Evolutionary conservation across 495 filamentous ascomycete species (phyloP).

Genomic region (Penicillium silybi): DNA sequence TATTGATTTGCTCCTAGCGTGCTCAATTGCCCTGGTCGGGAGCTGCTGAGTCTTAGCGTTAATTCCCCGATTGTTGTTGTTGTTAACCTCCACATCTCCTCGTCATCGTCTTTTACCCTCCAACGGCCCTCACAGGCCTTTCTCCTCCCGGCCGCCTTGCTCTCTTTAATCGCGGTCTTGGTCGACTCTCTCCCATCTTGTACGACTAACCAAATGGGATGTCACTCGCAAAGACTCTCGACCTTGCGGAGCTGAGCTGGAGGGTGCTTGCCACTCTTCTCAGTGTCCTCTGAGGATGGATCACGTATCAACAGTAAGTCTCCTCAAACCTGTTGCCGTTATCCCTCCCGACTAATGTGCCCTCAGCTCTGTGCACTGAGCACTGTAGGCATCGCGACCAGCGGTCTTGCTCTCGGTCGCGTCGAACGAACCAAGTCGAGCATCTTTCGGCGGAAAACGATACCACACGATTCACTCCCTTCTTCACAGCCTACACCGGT

Average conservation of each 20-base stretch:
- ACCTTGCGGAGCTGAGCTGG: slow-evolving; percentile 39
- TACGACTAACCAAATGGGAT: slow-evolving; percentile 36
- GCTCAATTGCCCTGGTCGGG: slow-evolving; percentile 10
- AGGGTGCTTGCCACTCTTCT: slow-evolving; percentile 33
- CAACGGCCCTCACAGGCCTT: slow-evolving; percentile 18
- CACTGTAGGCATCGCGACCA: slow-evolving; percentile 64
- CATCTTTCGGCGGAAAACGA: slow-evolving; percentile 27
- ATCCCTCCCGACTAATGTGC: slow-evolving; percentile 5
- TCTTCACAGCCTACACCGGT: slow-evolving; percentile 16
- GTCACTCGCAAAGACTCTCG: slow-evolving; percentile 29
- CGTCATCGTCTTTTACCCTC: slow-evolving; percentile 23
- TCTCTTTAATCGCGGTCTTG: background rate
- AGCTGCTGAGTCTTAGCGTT: slow-evolving; percentile 21
- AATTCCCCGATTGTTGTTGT: slow-evolving; percentile 25
- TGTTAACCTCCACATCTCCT: slow-evolving; percentile 19
- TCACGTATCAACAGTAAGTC: slow-evolving; percentile 46
- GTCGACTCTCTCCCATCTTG: background rate
- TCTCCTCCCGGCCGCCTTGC: slow-evolving; percentile 17
- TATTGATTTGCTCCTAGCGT: slow-evolving; percentile 27
- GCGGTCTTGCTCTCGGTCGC: slow-evolving; percentile 61
- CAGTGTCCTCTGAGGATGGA: slow-evolving; percentile 41
- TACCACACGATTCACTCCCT: slow-evolving; percentile 19
- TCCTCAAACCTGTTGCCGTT: background rate
- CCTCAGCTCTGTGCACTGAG: slow-evolving; percentile 65
- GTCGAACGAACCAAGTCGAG: slow-evolving; percentile 37